Base-by-base conservation (phyloP, 768 basidiomycete species). In the Hypsizygus marmoreus region DNA sequence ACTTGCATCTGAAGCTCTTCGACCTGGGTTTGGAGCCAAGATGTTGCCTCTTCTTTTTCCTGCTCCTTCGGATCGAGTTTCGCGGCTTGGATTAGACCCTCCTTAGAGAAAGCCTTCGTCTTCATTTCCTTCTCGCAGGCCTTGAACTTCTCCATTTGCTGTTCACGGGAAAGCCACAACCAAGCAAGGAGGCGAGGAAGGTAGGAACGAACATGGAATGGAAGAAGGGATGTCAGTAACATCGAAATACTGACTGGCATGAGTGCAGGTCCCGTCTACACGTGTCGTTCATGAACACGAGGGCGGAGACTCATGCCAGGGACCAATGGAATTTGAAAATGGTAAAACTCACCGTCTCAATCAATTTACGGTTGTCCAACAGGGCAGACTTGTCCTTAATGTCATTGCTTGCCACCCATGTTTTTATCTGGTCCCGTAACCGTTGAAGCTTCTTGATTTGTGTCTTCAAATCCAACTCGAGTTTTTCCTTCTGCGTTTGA, bases 141-240 rank as follows among this genome's bases (percentile, higher is more conserved):
- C 62, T 99, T 99, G 82, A 99, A 99, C 65, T 93, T 95, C 75
- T 99, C 97, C 97, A 99, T 99, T 98, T 98, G 97, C 97, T 98
- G 68, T 45, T 50, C 47, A 63, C 45, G 47, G 35, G 8, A 49
- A 49, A 28, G 40, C 48, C 51, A 50, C 25, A 62, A 48, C 62
- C 59, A 66, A 20, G 59, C 50, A 56, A 49, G 35, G 54, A 60
- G 45, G 46, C 25, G 37, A 60, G 30, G 57, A 59, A 46, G 53
- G 13, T 47, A 42, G 53, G 49, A 39, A 53, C 56, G 52, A 53
- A 61, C 51, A 54, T 53, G 48, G 55, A 43, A 55, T 42, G 54
- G 45, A 59, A 58, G 43, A 51, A 47, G 51, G 31, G 47, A 40
- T 29, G 47, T 60, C 45, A 60, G 52, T 52, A 54, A 56, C 51